phyloP scores from a whole-genome alignment of 257 asterid genomes.

The Cinchona pubescens region DNA sequence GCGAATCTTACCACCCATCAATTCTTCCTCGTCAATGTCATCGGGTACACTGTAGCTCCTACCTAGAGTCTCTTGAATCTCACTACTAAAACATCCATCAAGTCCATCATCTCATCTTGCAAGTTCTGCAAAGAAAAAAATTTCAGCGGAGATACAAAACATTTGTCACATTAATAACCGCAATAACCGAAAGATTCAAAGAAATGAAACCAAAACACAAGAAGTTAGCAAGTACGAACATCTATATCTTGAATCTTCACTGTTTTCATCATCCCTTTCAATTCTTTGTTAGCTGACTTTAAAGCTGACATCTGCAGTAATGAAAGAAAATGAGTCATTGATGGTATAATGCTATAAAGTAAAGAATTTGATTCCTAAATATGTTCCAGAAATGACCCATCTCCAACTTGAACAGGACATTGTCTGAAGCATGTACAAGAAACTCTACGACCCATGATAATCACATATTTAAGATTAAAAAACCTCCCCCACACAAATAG shows the following conservation, averaged over 20 bases:
- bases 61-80: constrained; percentile 96
- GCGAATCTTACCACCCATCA: constrained; percentile 75
- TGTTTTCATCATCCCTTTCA: constrained; percentile 98
- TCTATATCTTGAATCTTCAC: constrained; percentile 97
- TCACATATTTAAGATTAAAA: constrained; percentile 20
- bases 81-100: constrained; percentile 97
- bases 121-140: constrained; percentile 44
- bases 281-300: constrained; percentile 92
- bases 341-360: constrained; percentile 3
- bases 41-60: constrained; percentile 94
- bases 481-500: constrained; percentile 31
- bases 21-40: constrained; percentile 94
- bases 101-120: constrained; percentile 99
- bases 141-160: constrained; percentile 3
- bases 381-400: constrained; percentile 21
- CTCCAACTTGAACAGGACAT: constrained; percentile 25
- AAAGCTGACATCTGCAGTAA: constrained; percentile 84
- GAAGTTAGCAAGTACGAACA: constrained; percentile 41
- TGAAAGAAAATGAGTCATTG: constrained; percentile 15
- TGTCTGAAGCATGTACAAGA: constrained; percentile 11
- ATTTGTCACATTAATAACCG: not conserved
- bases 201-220: not conserved
- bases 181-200: not conserved
- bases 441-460: constrained; percentile 24
- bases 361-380: constrained; percentile 9